Percentiles rank a stretch among this genome's conserved stretches.
phyloP scores from a whole-genome alignment of 164 flowering plant genomes.

The Saururus chinensis region DNA sequence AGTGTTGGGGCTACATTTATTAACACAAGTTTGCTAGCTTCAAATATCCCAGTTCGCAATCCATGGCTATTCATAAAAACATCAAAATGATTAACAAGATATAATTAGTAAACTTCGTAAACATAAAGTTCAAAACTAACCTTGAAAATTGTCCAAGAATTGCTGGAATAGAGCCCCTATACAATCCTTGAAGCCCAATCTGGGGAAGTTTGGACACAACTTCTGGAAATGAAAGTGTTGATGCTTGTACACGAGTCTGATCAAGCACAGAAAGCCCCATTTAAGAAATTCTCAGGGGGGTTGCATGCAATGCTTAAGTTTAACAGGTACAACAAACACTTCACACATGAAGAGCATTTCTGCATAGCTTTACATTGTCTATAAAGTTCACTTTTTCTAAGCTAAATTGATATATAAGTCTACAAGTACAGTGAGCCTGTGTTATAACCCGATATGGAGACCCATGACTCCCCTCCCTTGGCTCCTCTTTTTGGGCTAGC shows the following conservation, averaged over 20 bases:
- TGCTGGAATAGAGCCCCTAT: constrained; percentile 91
- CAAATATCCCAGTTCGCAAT: constrained; percentile 93
- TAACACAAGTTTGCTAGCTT: constrained; percentile 76
- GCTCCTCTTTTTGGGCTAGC: too few species aligned
- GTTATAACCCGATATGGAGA: too few species aligned
- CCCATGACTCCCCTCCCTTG: too few species aligned
- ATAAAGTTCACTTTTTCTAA: too few species aligned
- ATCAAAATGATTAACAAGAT: constrained; percentile 4
- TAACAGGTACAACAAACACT: too few species aligned
- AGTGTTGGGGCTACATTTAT: constrained; percentile 77
- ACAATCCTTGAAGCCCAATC: constrained; percentile 73
- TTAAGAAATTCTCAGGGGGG: background rate
- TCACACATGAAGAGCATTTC: too few species aligned
- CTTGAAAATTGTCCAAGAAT: constrained; percentile 93
- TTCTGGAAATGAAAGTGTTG: constrained; percentile 82
- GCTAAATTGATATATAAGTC: too few species aligned
- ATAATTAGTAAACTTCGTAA: background rate
- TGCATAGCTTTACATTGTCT: too few species aligned
- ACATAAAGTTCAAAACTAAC: constrained; percentile 22
- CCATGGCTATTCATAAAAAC: constrained; percentile 64
- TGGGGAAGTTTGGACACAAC: constrained; percentile 72
- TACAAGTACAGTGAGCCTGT: too few species aligned
- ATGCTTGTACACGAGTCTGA: constrained; percentile 96
- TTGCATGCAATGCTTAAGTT: background rate
- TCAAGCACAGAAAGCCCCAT: background rate